A percentile compares a stretch with the other conserved stretches of the same genome.
phyloP scores from a whole-genome alignment of 306 rosid genomes.

The Macrotyloma uniflorum region DNA sequence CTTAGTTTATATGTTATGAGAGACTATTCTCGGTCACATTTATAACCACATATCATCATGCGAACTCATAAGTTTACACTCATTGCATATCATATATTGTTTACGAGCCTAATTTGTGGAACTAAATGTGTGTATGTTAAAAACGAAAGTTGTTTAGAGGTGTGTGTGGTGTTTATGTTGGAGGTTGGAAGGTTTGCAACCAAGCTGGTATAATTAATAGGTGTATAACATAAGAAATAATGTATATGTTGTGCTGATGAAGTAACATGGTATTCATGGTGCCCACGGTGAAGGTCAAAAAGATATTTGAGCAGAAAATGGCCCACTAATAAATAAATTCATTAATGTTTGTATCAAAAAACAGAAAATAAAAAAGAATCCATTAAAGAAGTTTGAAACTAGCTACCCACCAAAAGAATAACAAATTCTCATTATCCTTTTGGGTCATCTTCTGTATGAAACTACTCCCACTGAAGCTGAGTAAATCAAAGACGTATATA shows the following conservation, averaged over 20 bases:
- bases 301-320: slow-evolving; percentile 5
- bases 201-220: not conserved
- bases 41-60: not conserved
- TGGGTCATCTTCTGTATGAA: not conserved
- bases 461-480: slow-evolving; percentile 17
- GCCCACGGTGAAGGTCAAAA: not conserved
- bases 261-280: not conserved
- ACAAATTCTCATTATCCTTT: slow-evolving; percentile 27
- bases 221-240: not conserved
- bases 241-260: not conserved
- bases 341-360: slow-evolving; percentile 15
- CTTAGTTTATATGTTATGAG: not conserved
- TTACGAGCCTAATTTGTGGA: not conserved
- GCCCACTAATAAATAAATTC: slow-evolving; percentile 27
- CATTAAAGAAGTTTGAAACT: not conserved
- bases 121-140: not conserved
- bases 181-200: not conserved
- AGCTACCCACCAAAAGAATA: slow-evolving; percentile 33
- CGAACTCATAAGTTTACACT: not conserved
- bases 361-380: not conserved
- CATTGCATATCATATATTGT: not conserved
- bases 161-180: not conserved
- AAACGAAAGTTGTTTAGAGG: not conserved
- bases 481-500: not conserved
- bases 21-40: not conserved